A percentile compares a stretch with the other conserved stretches of the same genome.
Conservation (phyloP, 2,329 filamentous ascomycete species). For the Aureobasidium subglaciale region DNA sequence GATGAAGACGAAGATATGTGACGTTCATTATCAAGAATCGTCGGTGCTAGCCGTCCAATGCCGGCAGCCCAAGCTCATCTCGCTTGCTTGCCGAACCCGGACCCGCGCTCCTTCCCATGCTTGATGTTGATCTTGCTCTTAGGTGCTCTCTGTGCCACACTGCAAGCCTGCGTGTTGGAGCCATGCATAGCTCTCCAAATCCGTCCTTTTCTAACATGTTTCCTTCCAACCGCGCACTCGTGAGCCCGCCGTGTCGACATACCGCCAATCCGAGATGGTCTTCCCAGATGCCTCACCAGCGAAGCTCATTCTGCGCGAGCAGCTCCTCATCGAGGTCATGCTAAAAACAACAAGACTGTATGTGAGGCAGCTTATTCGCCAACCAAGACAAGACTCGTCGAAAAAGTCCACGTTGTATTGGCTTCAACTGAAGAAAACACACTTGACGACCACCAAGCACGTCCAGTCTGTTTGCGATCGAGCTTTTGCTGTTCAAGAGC, state of each 20-base stretch:
- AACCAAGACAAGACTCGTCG: background rate
- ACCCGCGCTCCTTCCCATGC: background rate
- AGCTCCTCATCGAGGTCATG: background rate
- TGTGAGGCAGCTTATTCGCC: background rate
- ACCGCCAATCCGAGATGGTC: background rate
- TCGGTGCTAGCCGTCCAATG: background rate
- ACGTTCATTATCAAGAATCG: background rate
- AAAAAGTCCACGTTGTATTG: background rate
- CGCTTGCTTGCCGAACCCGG: too few species aligned
- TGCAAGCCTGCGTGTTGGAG: background rate
- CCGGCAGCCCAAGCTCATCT: background rate
- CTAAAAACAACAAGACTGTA: background rate
- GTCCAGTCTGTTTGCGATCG: background rate
- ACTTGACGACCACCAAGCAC: background rate
- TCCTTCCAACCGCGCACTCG: background rate
- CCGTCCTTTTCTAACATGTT: background rate
- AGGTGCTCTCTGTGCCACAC: background rate
- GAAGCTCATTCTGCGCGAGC: background rate
- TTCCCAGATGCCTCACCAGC: background rate
- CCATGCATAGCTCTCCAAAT: background rate
- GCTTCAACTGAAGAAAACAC: background rate
- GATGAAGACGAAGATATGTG: too few species aligned
- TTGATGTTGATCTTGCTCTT: background rate
- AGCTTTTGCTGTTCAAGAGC: constrained; percentile 1
- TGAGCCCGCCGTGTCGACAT: background rate